Percentiles rank a stretch among this genome's conserved stretches.
These are phyloP conservation scores for Tricholoma furcatifolium DNA, from an alignment of 768 basidiomycete genomes.

Conservation along the genomic window DNA sequence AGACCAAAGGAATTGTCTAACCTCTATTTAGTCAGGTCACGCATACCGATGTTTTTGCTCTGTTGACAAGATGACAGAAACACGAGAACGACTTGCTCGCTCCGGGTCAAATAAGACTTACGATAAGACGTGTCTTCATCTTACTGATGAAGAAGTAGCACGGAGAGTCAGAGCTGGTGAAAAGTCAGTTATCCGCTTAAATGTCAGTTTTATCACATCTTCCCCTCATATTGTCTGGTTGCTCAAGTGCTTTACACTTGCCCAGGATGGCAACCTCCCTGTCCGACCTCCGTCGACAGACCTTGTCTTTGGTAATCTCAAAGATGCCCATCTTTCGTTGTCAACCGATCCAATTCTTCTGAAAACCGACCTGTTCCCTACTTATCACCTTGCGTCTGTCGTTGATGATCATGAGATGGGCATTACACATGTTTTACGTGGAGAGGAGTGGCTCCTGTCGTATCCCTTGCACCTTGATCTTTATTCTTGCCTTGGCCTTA, in stretches of 20 bases:
- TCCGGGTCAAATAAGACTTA: slow-evolving; percentile 79
- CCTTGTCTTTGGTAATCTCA: slow-evolving; percentile 72
- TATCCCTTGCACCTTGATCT: slow-evolving; percentile 88
- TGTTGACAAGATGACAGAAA: slow-evolving; percentile 62
- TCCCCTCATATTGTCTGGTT: background rate
- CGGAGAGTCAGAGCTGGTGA: slow-evolving; percentile 74
- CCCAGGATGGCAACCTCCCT: slow-evolving; percentile 60
- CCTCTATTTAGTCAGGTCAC: slow-evolving; percentile 60
- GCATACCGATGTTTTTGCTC: slow-evolving; percentile 97
- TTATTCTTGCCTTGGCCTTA: slow-evolving; percentile 73
- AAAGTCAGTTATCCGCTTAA: slow-evolving; percentile 81
- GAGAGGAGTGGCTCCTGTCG: slow-evolving; percentile 98
- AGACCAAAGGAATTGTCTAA: background rate
- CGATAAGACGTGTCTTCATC: slow-evolving; percentile 83
- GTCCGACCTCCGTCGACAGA: slow-evolving; percentile 52
- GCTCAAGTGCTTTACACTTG: background rate
- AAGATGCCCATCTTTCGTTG: slow-evolving; percentile 73
- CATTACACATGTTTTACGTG: slow-evolving; percentile 92
- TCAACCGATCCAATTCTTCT: slow-evolving; percentile 90
- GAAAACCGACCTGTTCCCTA: slow-evolving; percentile 92
- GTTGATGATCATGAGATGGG: slow-evolving; percentile 97
- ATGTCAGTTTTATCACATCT: slow-evolving; percentile 49
- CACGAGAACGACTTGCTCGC: slow-evolving; percentile 67
- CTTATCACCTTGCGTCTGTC: slow-evolving; percentile 94
- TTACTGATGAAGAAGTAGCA: slow-evolving; percentile 83